phyloP scores from a whole-genome alignment of 164 flowering plant species.

The Annona squamosa region DNA sequence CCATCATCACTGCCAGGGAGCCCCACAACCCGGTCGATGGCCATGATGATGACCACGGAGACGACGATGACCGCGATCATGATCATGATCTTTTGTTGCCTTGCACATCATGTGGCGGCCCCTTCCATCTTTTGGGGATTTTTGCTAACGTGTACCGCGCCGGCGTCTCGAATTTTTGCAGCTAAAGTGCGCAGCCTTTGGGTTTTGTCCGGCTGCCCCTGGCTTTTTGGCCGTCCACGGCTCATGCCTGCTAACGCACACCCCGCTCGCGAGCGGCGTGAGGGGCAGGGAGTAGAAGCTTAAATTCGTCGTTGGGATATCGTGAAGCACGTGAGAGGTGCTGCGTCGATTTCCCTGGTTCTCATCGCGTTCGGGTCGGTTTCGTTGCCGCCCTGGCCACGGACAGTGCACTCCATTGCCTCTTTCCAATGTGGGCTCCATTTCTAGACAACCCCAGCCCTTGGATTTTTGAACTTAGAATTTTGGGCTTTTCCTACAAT shows the following conservation, averaged over 20 bases:
- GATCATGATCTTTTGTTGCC: slow-evolving; percentile 39
- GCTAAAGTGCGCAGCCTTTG: too few species aligned
- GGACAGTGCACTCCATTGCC: not conserved
- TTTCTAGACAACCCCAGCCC: too few species aligned
- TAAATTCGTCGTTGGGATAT: not conserved
- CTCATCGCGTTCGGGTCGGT: not conserved
- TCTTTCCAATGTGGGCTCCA: not conserved
- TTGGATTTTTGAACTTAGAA: too few species aligned
- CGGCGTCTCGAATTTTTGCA: too few species aligned
- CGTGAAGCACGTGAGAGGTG: not conserved
- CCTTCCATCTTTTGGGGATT: too few species aligned
- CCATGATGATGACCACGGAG: not conserved
- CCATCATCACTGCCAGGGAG: slow-evolving; percentile 41
- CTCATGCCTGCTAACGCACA: too few species aligned
- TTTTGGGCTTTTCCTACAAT: too few species aligned
- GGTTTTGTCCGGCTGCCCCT: too few species aligned
- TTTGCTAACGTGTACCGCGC: too few species aligned
- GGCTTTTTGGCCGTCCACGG: too few species aligned
- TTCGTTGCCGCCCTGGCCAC: not conserved
- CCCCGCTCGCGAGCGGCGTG: too few species aligned
- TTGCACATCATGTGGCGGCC: not conserved
- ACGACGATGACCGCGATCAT: not conserved
- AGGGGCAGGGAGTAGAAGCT: not conserved
- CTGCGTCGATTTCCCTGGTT: not conserved
- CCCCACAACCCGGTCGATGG: slow-evolving; percentile 11